Percentiles rank a stretch among this genome's conserved stretches.
Conservation (phyloP, 148 eudicot species). For the Beta vulgaris region DNA sequence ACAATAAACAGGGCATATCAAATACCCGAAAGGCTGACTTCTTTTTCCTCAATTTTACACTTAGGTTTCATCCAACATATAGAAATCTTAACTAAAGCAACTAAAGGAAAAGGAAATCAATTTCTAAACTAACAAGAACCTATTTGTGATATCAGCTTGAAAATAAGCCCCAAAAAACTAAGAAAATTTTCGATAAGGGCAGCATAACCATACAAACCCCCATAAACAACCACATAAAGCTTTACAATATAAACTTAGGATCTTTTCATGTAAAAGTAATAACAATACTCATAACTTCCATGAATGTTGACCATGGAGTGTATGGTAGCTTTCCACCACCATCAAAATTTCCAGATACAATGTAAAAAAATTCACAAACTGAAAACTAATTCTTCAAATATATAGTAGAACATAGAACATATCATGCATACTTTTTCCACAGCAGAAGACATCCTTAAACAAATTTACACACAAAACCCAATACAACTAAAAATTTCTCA, state of each 20-base stretch:
- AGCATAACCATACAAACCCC: background rate
- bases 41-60: background rate
- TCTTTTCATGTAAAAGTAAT: no score
- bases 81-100: background rate
- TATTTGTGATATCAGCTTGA: background rate
- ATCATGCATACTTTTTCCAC: conserved; percentile 23
- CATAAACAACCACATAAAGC: background rate
- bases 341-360: background rate
- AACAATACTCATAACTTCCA: no score
- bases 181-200: background rate
- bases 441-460: conserved; percentile 24
- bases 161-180: background rate
- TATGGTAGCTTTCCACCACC: no score
- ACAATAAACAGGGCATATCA: background rate
- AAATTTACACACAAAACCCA: conserved; percentile 12
- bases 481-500: background rate
- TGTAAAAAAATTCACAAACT: no score
- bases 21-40: background rate
- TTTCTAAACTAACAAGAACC: background rate
- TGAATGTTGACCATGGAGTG: no score
- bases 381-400: no score
- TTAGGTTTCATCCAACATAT: background rate
- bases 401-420: background rate
- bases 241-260: no score
- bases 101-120: background rate